These are phyloP conservation scores for Claviceps pazoutovae DNA, from an alignment of 2,329 filamentous ascomycete genomes.

Conservation along the genomic window DNA sequence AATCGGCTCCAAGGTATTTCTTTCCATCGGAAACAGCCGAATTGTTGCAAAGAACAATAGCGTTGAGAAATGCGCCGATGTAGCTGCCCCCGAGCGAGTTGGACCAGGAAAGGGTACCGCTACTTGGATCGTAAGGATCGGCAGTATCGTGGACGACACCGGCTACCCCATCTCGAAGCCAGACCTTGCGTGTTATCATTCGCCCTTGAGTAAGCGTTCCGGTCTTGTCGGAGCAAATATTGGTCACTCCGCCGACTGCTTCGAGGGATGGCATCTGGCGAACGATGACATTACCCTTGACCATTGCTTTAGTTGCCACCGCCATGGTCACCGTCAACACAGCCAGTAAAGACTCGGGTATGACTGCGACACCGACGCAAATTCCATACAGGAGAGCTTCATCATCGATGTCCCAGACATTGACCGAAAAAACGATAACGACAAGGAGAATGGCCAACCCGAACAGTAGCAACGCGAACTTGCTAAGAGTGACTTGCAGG, in stretches of 20 bases:
- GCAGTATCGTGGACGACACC: conserved; percentile 40
- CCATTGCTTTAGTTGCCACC: conserved; percentile 51
- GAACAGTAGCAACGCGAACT: conserved; percentile 72
- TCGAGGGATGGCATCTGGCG: conserved; percentile 52
- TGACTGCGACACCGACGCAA: conserved; percentile 48
- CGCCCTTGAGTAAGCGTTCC: conserved; percentile 53
- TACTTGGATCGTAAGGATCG: conserved; percentile 47
- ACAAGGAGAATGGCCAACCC: conserved; percentile 50
- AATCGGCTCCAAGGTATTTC: conserved; percentile 31
- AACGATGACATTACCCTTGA: conserved; percentile 49
- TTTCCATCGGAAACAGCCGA: conserved; percentile 34
- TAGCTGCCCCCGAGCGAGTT: conserved; percentile 24
- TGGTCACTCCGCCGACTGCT: conserved; percentile 54
- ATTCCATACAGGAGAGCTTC: conserved; percentile 49
- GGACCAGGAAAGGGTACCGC: conserved; percentile 35
- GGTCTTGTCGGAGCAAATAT: conserved; percentile 59
- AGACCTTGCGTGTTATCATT: conserved; percentile 51
- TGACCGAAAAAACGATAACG: conserved; percentile 47
- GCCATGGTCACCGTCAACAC: conserved; percentile 61
- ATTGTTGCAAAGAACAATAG: conserved; percentile 50
- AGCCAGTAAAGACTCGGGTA: conserved; percentile 52
- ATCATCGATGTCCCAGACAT: conserved; percentile 36
- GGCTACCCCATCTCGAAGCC: conserved; percentile 40
- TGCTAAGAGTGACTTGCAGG: conserved; percentile 70
- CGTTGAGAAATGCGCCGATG: conserved; percentile 35